Conservation (phyloP, 768 basidiomycete species). For the Suillus tomentosus region DNA sequence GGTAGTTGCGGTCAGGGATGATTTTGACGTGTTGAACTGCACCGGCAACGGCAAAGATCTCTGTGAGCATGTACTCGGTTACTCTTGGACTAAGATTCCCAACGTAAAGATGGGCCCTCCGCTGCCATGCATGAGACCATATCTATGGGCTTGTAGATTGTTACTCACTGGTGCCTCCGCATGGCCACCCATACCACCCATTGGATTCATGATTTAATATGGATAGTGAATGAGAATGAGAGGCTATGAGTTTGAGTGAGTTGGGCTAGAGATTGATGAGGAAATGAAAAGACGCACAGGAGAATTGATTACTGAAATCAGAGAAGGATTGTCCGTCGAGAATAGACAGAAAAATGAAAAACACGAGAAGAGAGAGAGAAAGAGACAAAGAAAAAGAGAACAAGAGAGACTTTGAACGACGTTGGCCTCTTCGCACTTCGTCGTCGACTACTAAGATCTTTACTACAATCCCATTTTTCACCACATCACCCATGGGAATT, state of each 20-base stretch:
- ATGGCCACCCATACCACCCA: slow-evolving; percentile 60
- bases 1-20: slow-evolving; percentile 98
- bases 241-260: slow-evolving; percentile 6
- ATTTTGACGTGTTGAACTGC: slow-evolving; percentile 99
- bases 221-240: slow-evolving; percentile 29
- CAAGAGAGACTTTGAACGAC: slow-evolving; percentile 22
- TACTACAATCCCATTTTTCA: slow-evolving; percentile 13
- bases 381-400: slow-evolving; percentile 36
- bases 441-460: slow-evolving; percentile 28
- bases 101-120: slow-evolving; percentile 97
- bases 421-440: slow-evolving; percentile 15
- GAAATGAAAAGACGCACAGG: slow-evolving; percentile 31
- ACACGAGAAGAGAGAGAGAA: slow-evolving; percentile 34
- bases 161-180: slow-evolving; percentile 78
- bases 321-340: slow-evolving; percentile 50
- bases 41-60: slow-evolving; percentile 95
- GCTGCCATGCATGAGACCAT: slow-evolving; percentile 43
- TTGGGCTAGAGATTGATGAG: slow-evolving; percentile 22
- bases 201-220: slow-evolving; percentile 71
- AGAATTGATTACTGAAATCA: slow-evolving; percentile 27
- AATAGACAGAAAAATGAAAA: slow-evolving; percentile 37
- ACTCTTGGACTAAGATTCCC: slow-evolving; percentile 97
- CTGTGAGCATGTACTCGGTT: slow-evolving; percentile 98
- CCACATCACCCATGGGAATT: slow-evolving; percentile 25
- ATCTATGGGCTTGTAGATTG: background rate